Base-by-base conservation (phyloP, 2,329 filamentous ascomycete genomes). In the Pseudopyricularia cyperi region DNA sequence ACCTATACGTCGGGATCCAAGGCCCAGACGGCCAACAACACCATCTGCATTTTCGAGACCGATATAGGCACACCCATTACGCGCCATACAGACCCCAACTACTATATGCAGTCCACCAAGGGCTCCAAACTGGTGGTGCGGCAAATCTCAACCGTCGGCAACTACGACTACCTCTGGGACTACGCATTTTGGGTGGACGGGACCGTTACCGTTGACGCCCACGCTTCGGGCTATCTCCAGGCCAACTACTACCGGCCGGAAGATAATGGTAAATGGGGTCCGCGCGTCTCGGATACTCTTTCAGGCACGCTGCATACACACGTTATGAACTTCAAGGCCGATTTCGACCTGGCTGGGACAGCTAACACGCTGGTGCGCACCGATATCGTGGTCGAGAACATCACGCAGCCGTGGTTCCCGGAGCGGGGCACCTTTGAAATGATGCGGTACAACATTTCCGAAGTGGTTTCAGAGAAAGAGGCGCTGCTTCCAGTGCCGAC, bases 371-470 rank as follows among this genome's bases (percentile, higher is more conserved):
- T 69, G 28, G 56, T 67, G 52, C 56, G 60, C n/a, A 65, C 63
- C 22, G 61, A 63, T 37, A 60, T 67, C 9, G 56, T 63, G 4
- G 59, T 62, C 5, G 61, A 57, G 12, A 62, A 61, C 51, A 58
- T 63, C 50, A 58, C 59, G 3, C 64, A 66, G 58, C 65, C 65
- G 1, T 68, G 66, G 66, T 66, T 61, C 52, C 58, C 59, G 30
- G 68, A 70, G 55, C 62, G 63, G 14, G 65, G 65, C 39, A 51
- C 54, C 17, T 66, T 67, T 49, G 65, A 66, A 58, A 63, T 98
- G 60, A 62, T 65, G 57, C 56, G 60, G 53, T 54, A 62, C 33
- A 55, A 60, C 37, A 54, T 56, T 30, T 54, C 53, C 52, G 58
- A 51, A 37, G 55, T 63, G 32, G 53, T 53, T 19, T 55, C 52